Conservation (phyloP, 306 rosid genomes). For the Glycine tomentella region DNA sequence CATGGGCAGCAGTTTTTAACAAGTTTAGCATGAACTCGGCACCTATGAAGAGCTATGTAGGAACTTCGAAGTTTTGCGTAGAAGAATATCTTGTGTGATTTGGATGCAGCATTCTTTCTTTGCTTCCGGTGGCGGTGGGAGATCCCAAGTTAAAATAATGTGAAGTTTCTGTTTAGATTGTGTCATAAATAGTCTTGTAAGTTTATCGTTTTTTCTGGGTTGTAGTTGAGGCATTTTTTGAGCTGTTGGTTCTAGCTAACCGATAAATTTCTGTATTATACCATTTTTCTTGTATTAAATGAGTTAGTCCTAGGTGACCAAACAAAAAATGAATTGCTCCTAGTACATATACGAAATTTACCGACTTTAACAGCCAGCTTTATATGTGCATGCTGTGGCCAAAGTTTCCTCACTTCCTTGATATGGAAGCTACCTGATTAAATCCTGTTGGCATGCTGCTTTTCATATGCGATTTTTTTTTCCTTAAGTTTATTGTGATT, state of each 20-base stretch:
- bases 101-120: conserved; percentile 54
- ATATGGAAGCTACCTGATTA: neutral
- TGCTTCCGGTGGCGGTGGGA: conserved; percentile 51
- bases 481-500: neutral
- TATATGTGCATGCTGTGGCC: conserved; percentile 17
- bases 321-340: neutral
- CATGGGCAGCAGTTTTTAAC: conserved; percentile 89
- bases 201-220: conserved; percentile 36
- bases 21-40: conserved; percentile 5
- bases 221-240: conserved; percentile 73
- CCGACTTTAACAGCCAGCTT: conserved; percentile 45
- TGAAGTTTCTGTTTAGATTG: conserved; percentile 49
- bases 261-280: conserved; percentile 57
- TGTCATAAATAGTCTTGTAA: conserved; percentile 64
- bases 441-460: conserved; percentile 6
- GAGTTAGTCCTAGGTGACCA: conserved; percentile 32
- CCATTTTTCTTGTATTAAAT: conserved; percentile 53
- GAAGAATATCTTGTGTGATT: conserved; percentile 45
- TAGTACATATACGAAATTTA: conserved; percentile 50
- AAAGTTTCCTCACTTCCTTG: neutral
- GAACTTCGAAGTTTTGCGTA: conserved; percentile 46
- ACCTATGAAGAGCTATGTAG: conserved; percentile 52
- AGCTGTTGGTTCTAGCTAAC: conserved; percentile 64
- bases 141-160: conserved; percentile 57
- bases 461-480: neutral